A percentile compares a stretch with the other conserved stretches of the same genome.
phyloP scores from a whole-genome alignment of 768 basidiomycete genomes.

The Hygrophoropsis aurantiaca region DNA sequence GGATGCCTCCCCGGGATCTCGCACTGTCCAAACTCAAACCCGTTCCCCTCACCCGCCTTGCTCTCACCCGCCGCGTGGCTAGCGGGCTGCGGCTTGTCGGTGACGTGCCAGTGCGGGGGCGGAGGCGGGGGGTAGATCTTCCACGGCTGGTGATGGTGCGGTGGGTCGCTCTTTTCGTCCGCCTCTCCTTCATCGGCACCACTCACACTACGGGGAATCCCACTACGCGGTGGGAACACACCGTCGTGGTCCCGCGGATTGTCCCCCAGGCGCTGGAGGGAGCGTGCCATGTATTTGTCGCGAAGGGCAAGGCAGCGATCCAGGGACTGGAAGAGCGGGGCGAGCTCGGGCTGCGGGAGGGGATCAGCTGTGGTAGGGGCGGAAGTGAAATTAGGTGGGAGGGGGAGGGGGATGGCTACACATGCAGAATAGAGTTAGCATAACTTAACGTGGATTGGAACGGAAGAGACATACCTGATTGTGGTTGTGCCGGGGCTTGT shows the following conservation, averaged over 20 bases:
- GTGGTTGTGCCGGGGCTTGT: too few relatives aligned
- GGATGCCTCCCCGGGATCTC: conserved; percentile 67
- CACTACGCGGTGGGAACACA: conserved; percentile 59
- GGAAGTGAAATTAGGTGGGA: conserved; percentile 19
- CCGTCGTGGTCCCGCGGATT: conserved; percentile 92
- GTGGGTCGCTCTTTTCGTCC: conserved; percentile 43
- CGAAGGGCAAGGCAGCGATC: conserved; percentile 86
- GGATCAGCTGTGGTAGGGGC: conserved; percentile 35
- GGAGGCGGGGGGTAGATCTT: conserved; percentile 91
- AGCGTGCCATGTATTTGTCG: conserved; percentile 91
- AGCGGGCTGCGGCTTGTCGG: conserved; percentile 45
- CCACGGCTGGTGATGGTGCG: conserved; percentile 60
- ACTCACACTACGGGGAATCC: conserved; percentile 60
- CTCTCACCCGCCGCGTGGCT: conserved; percentile 40
- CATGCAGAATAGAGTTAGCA: too few relatives aligned
- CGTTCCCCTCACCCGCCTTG: conserved; percentile 32
- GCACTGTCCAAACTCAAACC: conserved; percentile 72
- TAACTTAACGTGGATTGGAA: too few relatives aligned
- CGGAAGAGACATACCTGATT: too few relatives aligned
- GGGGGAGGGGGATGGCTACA: conserved; percentile 5
- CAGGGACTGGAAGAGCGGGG: conserved; percentile 66
- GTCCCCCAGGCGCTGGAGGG: conserved; percentile 90
- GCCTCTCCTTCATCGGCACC: conserved; percentile 70
- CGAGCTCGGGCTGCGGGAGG: conserved; percentile 51
- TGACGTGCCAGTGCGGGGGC: conserved; percentile 95